A percentile compares a stretch with the other conserved stretches of the same genome.
Evolutionary conservation across 345 rosid species (phyloP).

Genomic region (Citrus trifoliata): DNA sequence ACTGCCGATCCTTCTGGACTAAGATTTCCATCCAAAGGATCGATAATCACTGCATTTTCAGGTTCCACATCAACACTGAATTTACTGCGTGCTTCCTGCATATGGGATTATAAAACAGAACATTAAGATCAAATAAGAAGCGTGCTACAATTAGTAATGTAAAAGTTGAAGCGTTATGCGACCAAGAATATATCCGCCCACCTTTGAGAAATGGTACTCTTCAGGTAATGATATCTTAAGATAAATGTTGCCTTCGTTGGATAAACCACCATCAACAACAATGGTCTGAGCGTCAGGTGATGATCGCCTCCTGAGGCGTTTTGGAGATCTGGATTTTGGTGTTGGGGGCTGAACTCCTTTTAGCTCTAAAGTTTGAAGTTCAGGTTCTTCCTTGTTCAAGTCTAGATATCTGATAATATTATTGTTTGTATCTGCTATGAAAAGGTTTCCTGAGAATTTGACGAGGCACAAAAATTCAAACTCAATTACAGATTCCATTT

Average conservation of each 20-base stretch:
- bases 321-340: constrained; percentile 56
- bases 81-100: constrained; percentile 84
- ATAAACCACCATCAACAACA: constrained; percentile 49
- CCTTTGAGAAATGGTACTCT: constrained; percentile 92
- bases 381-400: constrained; percentile 44
- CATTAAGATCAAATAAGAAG: neutral
- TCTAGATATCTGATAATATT: constrained; percentile 70
- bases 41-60: constrained; percentile 46
- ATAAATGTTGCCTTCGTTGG: constrained; percentile 58
- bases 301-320: constrained; percentile 68
- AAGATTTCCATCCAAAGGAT: constrained; percentile 69
- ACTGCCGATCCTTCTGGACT: constrained; percentile 64
- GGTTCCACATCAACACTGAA: constrained; percentile 71
- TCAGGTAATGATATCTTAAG: constrained; percentile 69
- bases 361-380: constrained; percentile 74
- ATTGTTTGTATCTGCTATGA: constrained; percentile 91
- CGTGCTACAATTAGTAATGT: neutral
- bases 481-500: neutral
- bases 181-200: constrained; percentile 27
- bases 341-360: constrained; percentile 78
- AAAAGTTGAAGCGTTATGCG: neutral
- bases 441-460: constrained; percentile 61
- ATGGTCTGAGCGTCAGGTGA: constrained; percentile 66
- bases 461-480: constrained; percentile 1
- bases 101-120: neutral